These are phyloP conservation scores for Fusarium luffae DNA, from an alignment of 2,329 filamentous ascomycete genomes.

Conservation along the genomic window DNA sequence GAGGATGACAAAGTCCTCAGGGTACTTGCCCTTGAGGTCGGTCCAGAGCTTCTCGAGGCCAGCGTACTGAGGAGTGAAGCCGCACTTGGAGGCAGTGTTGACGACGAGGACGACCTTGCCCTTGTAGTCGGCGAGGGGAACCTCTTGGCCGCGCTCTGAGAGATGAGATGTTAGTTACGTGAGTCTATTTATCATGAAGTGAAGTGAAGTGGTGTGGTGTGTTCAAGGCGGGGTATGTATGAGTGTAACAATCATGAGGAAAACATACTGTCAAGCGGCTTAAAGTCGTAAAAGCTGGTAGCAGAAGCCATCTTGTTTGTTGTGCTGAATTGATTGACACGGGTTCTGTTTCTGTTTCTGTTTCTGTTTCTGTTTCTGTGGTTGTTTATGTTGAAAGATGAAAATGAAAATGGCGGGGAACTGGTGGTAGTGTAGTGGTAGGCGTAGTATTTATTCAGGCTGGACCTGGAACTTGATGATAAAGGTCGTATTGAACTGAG, in stretches of 20 bases:
- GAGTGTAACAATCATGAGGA: neutral
- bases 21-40: constrained; percentile 73
- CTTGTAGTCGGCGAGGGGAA: constrained; percentile 76
- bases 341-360: neutral
- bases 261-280: constrained; percentile 79
- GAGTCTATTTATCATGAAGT: neutral
- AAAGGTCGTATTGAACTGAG: neutral
- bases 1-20: constrained; percentile 83
- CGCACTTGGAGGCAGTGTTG: constrained; percentile 98
- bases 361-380: neutral
- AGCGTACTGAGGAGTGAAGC: constrained; percentile 95
- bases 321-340: constrained; percentile 13
- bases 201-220: neutral
- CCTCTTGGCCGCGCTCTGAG: constrained; percentile 70
- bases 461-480: constrained; percentile 14
- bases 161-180: constrained; percentile 27
- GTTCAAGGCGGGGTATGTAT: constrained; percentile 3
- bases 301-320: constrained; percentile 54
- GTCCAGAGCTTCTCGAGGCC: constrained; percentile 94
- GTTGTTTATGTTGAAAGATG: constrained; percentile 27
- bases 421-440: constrained; percentile 1
- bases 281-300: constrained; percentile 81
- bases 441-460: constrained; percentile 33
- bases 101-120: constrained; percentile 96
- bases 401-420: constrained; percentile 31